phyloP scores from a whole-genome alignment of 2,329 filamentous ascomycete genomes.

The Chrysoporthe deuterocubensis region DNA sequence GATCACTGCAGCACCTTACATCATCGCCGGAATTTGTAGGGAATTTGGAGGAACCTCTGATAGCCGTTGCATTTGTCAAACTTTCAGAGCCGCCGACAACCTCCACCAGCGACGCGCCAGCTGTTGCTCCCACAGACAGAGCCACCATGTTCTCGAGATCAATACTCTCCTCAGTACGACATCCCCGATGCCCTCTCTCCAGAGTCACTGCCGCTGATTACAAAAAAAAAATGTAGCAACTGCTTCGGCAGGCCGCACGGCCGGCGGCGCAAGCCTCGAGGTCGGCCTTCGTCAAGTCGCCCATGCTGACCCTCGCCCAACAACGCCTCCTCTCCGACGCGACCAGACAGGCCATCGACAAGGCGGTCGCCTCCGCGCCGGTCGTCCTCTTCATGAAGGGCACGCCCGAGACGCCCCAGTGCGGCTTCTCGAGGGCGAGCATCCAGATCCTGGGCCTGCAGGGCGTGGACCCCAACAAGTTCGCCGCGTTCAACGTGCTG shows the following conservation, averaged over 20 bases:
- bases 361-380: slow-evolving; percentile 82
- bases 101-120: not conserved
- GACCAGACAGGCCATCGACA: slow-evolving; percentile 83
- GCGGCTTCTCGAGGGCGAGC: slow-evolving; percentile 87
- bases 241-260: slow-evolving; percentile 27
- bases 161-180: slow-evolving; percentile 26
- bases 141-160: slow-evolving; percentile 29
- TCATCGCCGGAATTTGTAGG: slow-evolving; percentile 1
- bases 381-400: slow-evolving; percentile 97
- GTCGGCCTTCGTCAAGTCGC: slow-evolving; percentile 22
- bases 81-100: slow-evolving; percentile 2
- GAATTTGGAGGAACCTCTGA: slow-evolving; percentile 12
- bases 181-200: not conserved
- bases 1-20: not conserved
- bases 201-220: not conserved
- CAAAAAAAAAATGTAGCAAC: slow-evolving; percentile 4
- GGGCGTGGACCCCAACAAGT: slow-evolving; percentile 93
- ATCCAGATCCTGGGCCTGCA: slow-evolving; percentile 95
- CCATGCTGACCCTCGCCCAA: slow-evolving; percentile 32
- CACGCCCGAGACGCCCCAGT: slow-evolving; percentile 80
- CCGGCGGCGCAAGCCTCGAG: slow-evolving; percentile 19
- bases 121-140: slow-evolving; percentile 4
- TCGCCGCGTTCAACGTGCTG: slow-evolving; percentile 96
- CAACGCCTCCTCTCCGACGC: slow-evolving; percentile 75
- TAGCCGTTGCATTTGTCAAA: slow-evolving; percentile 23